Base-by-base conservation (phyloP, 2,329 filamentous ascomycete genomes). In the Peltaster fructicola region DNA sequence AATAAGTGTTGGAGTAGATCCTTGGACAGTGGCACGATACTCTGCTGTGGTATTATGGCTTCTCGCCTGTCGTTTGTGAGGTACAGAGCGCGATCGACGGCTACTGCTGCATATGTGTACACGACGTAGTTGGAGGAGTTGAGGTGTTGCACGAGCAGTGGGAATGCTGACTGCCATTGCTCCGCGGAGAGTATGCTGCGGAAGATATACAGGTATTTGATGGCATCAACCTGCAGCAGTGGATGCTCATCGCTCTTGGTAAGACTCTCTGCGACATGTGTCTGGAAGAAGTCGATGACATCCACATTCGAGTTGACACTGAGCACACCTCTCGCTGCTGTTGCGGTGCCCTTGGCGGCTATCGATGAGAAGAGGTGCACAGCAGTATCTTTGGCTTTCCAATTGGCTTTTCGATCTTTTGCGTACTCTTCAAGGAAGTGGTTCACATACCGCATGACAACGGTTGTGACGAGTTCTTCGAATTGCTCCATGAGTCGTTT, bases 351-450 rank as follows among this genome's bases (percentile, higher is more conserved):
- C 57, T 91, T 92, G 19, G 84, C 81, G 9, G 88, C 88, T 39
- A 95, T 81, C 4, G 88, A 81, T 17, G 88, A 72, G 60, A 90
- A 98, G 9, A 98, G 68, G 45, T 95, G 95, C 30, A 93, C 75
- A n/a, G 88, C 88, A 1, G 85, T 95, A 45, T 98, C 88, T 57
- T 98, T 98, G 23, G 82, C 73, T 52, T 90, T 91, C 88, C 88
- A 98, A 49, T 92, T 82, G 10, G 64, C 56, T 8, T 56, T 51
- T 20, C 61, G 59, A 33, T 72, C 61, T 50, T 77, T 77, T 27
- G 71, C 65, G 43, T 82, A 82, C 27, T 76, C 64, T 17, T 58
- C 54, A 14, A 98, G 63, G 47, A 90, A 92, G 50, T 84, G 77
- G 33, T 75, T 68, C 41, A 90, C 79, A 55, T 95, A 93, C 38